These are phyloP conservation scores for Chondrostereum purpureum DNA, from an alignment of 1,284 basidiomycete species.

Conservation along the genomic window DNA sequence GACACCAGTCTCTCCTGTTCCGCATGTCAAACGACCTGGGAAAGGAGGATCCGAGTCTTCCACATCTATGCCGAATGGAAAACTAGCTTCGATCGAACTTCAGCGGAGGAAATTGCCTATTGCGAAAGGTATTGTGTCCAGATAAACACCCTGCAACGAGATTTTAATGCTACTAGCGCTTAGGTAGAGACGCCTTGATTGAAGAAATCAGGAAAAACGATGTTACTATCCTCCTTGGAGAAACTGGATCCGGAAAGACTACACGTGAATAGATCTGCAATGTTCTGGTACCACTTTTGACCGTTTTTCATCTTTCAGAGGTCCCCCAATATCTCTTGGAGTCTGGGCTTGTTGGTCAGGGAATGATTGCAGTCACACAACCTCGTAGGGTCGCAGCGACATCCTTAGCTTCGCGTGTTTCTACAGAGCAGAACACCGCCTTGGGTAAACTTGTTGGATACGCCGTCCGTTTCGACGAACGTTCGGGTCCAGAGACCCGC, in stretches of 20 bases:
- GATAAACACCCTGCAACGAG: background rate
- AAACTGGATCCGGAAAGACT: slow-evolving; percentile 97
- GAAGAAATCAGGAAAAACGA: slow-evolving; percentile 74
- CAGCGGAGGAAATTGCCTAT: slow-evolving; percentile 73
- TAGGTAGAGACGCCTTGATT: slow-evolving; percentile 73
- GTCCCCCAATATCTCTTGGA: slow-evolving; percentile 87
- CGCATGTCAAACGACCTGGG: background rate
- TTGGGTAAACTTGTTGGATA: slow-evolving; percentile 84
- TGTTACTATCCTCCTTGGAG: slow-evolving; percentile 88
- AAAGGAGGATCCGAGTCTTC: background rate
- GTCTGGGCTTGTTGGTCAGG: slow-evolving; percentile 53
- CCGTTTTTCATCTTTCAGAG: slow-evolving; percentile 40
- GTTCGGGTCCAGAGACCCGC: slow-evolving; percentile 60
- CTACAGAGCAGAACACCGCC: slow-evolving; percentile 70
- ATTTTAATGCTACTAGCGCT: slow-evolving; percentile 9
- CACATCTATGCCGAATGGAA: slow-evolving; percentile 1
- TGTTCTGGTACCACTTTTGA: slow-evolving; percentile 8
- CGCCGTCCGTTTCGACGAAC: slow-evolving; percentile 93
- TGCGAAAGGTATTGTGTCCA: slow-evolving; percentile 50
- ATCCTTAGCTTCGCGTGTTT: slow-evolving; percentile 85
- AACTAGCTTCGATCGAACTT: slow-evolving; percentile 36
- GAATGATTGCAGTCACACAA: slow-evolving; percentile 85
- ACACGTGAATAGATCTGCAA: slow-evolving; percentile 61
- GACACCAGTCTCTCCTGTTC: background rate
- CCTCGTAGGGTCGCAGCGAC: slow-evolving; percentile 93